Conservation (phyloP, 23 red algal species). For the Pyropia yezoensis region DNA sequence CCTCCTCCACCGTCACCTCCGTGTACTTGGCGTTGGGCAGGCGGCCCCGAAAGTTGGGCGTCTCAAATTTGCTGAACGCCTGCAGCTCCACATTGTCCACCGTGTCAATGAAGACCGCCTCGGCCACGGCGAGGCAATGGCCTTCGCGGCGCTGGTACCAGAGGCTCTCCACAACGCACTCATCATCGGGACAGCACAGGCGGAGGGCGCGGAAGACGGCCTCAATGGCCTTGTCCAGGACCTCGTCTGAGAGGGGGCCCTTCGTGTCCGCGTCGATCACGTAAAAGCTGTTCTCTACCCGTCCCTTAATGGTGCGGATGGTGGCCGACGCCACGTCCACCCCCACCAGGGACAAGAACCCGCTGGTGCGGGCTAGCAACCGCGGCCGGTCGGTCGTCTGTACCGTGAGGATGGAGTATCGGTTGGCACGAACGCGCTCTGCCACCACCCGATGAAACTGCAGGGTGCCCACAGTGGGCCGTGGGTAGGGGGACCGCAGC, state of each 20-base stretch:
- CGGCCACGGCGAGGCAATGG: constrained; percentile 21
- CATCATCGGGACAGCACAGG: too few relatives aligned
- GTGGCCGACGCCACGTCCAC: constrained; percentile 36
- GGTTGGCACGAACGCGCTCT: constrained; percentile 32
- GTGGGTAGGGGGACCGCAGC: constrained; percentile 44
- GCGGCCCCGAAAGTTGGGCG: constrained; percentile 59
- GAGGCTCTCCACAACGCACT: constrained; percentile 14
- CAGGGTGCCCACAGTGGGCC: constrained; percentile 14
- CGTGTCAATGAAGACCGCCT: constrained; percentile 61
- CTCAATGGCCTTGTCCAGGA: constrained; percentile 19
- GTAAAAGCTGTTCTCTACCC: constrained; percentile 57
- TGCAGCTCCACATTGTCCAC: constrained; percentile 46
- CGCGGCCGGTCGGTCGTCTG: constrained; percentile 50
- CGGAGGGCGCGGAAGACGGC: constrained; percentile 17
- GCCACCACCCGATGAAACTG: constrained; percentile 45
- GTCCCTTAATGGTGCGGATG: constrained; percentile 25
- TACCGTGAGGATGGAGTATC: constrained; percentile 45
- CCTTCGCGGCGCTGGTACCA: constrained; percentile 58
- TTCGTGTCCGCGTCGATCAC: constrained; percentile 29
- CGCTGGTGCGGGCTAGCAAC: constrained; percentile 21
- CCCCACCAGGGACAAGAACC: constrained; percentile 6
- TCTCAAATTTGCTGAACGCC: constrained; percentile 49
- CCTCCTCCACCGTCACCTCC: constrained; percentile 9
- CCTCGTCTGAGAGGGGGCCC: constrained; percentile 17
- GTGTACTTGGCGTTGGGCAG: constrained; percentile 46